Base-by-base conservation (phyloP, 1,284 basidiomycete species). In the Golubevia pallescens region DNA sequence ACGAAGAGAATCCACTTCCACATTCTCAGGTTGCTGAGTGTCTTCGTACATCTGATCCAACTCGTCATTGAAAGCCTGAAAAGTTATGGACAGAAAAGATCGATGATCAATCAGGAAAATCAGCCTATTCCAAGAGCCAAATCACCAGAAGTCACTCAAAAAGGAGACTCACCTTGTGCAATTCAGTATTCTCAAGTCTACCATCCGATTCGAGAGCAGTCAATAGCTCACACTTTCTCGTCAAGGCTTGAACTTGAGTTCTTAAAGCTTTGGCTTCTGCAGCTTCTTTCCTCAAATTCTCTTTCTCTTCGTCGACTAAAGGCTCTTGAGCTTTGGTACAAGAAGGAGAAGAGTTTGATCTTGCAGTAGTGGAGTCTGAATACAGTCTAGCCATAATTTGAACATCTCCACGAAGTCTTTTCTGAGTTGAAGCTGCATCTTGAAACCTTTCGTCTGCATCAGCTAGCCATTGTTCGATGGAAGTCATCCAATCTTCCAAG, bases 21-120 rank as follows among this genome's bases (percentile, higher is more conserved):
- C 67, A 21, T 21, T 60, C n/a, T 75, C 75, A 1, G 78, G 74
- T n/a, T 58, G 62, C 61, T 77, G 75, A 16, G 77, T 77, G 52
- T 82, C 68, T 13, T 80, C 73, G 71, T 82, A 85, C 16, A 85
- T 66, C 57, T 69, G 52, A 58, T 79, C 76, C 7, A 85, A 63
- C 66, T 85, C 83, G 57, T 85, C 83, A 63, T 85, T 85, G 71
- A 84, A 85, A 5, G 74, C 74, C 65, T 67, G 69, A 55, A 1
- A 16, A 24, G 23, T 34, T 1, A 16, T n/a, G 16, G 20, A 19
- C 28, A 21, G 21, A 14, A 19, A 28, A 62, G 60, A 54, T 14
- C n/a, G 8, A 10, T n/a, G 10, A 14, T 21, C 2, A 62, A 2
- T 13, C 21, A 60, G 42, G 23, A n/a, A 62, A 38, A 16, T 42